Evolutionary conservation across 176 grass and related monocot genomes (phyloP).

Genomic region (Cenchrus americanus): DNA sequence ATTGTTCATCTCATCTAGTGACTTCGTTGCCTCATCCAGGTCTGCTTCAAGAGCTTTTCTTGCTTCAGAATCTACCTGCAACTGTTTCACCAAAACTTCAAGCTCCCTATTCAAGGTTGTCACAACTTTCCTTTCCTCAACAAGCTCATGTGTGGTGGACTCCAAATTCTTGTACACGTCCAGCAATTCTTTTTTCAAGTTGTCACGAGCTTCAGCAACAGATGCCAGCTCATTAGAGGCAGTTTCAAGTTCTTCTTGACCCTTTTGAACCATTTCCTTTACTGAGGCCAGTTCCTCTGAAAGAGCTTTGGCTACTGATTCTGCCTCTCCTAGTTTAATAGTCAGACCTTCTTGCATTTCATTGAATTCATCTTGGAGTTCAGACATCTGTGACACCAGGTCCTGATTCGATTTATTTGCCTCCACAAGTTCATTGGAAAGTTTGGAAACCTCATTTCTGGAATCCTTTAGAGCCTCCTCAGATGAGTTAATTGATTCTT

Average conservation of each 20-base stretch:
- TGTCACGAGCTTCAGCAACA: conserved; percentile 62
- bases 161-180: conserved; percentile 88
- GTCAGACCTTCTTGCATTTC: conserved; percentile 61
- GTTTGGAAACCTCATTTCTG: conserved; percentile 60
- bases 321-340: conserved; percentile 69
- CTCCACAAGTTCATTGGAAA: conserved; percentile 71
- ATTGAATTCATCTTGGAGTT: conserved; percentile 66
- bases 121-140: conserved; percentile 76
- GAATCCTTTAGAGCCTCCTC: conserved; percentile 64
- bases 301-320: conserved; percentile 67
- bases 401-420: conserved; percentile 69
- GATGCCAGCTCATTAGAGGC: conserved; percentile 62
- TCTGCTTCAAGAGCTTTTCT: conserved; percentile 77
- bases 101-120: conserved; percentile 78
- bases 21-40: conserved; percentile 88
- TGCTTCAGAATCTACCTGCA: conserved; percentile 83
- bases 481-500: conserved; percentile 63
- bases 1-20: conserved; percentile 95
- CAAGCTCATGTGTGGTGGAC: conserved; percentile 73
- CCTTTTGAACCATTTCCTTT: conserved; percentile 72
- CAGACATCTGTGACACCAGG: conserved; percentile 64
- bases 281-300: conserved; percentile 74
- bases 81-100: conserved; percentile 71
- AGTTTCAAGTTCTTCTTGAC: conserved; percentile 63
- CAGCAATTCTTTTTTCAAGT: conserved; percentile 86